Conservation (phyloP, 78 protist species). For the Emiliania huxleyi region DNA sequence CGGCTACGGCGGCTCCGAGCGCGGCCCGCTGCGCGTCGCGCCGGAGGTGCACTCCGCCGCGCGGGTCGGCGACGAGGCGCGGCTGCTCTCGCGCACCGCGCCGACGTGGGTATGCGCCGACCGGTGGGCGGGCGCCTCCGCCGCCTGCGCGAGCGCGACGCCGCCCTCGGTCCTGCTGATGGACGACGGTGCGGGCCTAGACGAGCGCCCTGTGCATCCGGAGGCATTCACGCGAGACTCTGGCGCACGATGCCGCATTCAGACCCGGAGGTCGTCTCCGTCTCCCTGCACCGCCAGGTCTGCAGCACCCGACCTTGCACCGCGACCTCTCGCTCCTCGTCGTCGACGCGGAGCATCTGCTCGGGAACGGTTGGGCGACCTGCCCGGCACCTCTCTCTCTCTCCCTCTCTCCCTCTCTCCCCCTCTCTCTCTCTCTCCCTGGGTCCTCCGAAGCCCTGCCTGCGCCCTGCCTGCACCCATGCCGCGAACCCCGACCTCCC, state of each 20-base stretch:
- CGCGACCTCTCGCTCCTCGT: background rate
- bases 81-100: background rate
- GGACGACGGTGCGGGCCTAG: too few species aligned
- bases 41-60: background rate
- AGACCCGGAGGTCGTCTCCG: too few species aligned
- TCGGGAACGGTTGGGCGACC: background rate
- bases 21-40: background rate
- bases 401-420: too few species aligned
- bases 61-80: background rate
- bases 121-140: background rate
- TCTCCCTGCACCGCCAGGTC: too few species aligned
- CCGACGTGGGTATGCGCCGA: background rate
- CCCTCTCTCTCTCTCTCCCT: too few species aligned
- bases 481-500: too few species aligned
- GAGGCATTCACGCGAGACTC: too few species aligned
- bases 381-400: too few species aligned
- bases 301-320: background rate
- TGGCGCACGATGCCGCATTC: too few species aligned
- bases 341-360: background rate
- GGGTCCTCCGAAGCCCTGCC: too few species aligned
- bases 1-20: background rate
- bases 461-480: too few species aligned
- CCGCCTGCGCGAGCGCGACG: background rate
- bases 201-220: too few species aligned
- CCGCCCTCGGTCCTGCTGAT: background rate